Evolutionary conservation across 495 filamentous ascomycete species (phyloP).

Genomic region (Choiromyces venosus): DNA sequence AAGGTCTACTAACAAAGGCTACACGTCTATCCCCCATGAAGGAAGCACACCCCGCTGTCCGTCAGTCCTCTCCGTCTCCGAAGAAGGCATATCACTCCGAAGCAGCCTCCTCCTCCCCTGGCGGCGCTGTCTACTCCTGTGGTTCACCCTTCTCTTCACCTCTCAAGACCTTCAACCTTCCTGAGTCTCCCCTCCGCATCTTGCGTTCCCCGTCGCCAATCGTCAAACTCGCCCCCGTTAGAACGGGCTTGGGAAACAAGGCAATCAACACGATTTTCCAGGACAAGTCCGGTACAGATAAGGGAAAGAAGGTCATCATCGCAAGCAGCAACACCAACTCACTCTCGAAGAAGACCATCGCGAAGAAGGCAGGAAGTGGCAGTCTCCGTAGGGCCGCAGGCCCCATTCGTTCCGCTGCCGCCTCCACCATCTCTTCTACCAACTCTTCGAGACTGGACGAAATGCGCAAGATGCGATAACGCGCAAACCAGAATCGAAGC

Average conservation of each 20-base stretch:
- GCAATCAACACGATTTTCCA: slow-evolving; percentile 35
- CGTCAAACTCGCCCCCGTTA: slow-evolving; percentile 25
- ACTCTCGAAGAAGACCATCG: slow-evolving; percentile 22
- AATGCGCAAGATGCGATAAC: slow-evolving; percentile 42
- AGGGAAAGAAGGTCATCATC: slow-evolving; percentile 40
- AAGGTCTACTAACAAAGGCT: slow-evolving; percentile 10
- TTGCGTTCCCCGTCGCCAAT: slow-evolving; percentile 33
- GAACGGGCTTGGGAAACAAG: slow-evolving; percentile 36
- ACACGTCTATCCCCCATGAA: slow-evolving; percentile 20
- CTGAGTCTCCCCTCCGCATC: slow-evolving; percentile 32
- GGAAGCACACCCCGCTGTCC: slow-evolving; percentile 33
- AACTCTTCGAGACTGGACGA: slow-evolving; percentile 33
- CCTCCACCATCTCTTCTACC: slow-evolving; percentile 12
- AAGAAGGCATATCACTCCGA: slow-evolving; percentile 20
- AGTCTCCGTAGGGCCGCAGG: slow-evolving; percentile 41
- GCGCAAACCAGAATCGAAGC: neutral
- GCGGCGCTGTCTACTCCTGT: neutral
- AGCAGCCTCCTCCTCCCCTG: slow-evolving; percentile 20
- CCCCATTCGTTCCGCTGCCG: slow-evolving; percentile 9
- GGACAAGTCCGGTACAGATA: slow-evolving; percentile 33
- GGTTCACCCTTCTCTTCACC: neutral
- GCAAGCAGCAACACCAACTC: slow-evolving; percentile 23
- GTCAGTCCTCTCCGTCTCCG: slow-evolving; percentile 28
- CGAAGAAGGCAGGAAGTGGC: slow-evolving; percentile 35
- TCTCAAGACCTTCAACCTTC: slow-evolving; percentile 14